A percentile compares a stretch with the other conserved stretches of the same genome.
These are phyloP conservation scores for Epichloe baconii DNA, from an alignment of 2,329 filamentous ascomycete genomes.

Conservation along the genomic window DNA sequence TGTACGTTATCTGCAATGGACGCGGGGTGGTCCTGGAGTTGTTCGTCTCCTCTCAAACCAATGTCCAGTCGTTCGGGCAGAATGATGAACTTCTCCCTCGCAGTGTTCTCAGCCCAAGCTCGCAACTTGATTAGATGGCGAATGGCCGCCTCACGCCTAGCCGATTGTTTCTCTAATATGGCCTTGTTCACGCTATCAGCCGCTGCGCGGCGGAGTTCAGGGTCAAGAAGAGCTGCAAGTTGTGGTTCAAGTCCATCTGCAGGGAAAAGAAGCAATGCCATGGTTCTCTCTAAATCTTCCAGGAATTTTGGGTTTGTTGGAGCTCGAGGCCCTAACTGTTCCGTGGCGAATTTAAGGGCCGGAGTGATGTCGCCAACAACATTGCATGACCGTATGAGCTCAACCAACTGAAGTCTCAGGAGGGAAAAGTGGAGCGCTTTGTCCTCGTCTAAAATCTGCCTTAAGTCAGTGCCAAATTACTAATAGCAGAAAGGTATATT, in stretches of 20 bases:
- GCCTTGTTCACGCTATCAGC: conserved; percentile 82
- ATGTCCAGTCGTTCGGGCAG: conserved; percentile 24
- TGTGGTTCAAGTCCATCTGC: conserved; percentile 66
- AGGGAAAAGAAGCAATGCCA: conserved; percentile 82
- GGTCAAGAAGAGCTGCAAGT: conserved; percentile 64
- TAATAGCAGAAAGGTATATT: not conserved
- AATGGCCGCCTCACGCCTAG: conserved; percentile 68
- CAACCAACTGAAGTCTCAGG: conserved; percentile 80
- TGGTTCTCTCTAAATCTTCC: conserved; percentile 78
- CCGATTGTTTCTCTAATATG: conserved; percentile 61
- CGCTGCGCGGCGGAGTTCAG: conserved; percentile 68
- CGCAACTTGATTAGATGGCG: conserved; percentile 68
- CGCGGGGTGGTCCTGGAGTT: conserved; percentile 14
- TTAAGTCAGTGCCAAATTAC: conserved; percentile 5
- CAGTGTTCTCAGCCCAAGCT: conserved; percentile 68
- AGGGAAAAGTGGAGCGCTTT: conserved; percentile 78
- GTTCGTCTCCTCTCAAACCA: conserved; percentile 25
- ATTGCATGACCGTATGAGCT: conserved; percentile 73
- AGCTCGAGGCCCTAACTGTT: conserved; percentile 76
- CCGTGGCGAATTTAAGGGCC: conserved; percentile 76
- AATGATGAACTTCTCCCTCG: conserved; percentile 21
- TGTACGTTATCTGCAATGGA: conserved; percentile 26
- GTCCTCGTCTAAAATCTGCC: conserved; percentile 78
- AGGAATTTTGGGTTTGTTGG: conserved; percentile 71
- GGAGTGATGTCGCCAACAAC: conserved; percentile 58